These are phyloP conservation scores for Rhododendron kiyosumense DNA, from an alignment of 148 eudicot genomes.

Conservation along the genomic window DNA sequence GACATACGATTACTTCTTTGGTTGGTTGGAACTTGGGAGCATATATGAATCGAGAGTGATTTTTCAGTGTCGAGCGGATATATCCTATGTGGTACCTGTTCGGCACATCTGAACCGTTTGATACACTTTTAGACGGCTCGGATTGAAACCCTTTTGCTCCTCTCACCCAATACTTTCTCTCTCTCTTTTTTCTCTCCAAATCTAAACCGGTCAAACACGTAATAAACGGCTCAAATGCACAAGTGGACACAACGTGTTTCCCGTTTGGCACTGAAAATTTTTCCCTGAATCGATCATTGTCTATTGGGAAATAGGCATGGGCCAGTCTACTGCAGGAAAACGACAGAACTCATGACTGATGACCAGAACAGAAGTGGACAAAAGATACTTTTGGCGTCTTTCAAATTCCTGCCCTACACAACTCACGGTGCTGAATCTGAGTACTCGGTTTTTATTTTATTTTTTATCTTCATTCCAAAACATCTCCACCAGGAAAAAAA, in stretches of 20 bases:
- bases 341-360: not conserved
- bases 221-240: no score
- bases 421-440: not conserved
- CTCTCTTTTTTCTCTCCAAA: no score
- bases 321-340: not conserved
- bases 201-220: no score
- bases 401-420: not conserved
- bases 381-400: not conserved
- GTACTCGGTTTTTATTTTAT: not conserved
- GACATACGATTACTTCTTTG: not conserved
- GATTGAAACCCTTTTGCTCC: no score
- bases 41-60: not conserved
- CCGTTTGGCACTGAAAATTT: no score
- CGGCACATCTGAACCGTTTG: rapidly evolving
- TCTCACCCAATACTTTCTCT: no score
- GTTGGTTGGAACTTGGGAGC: not conserved
- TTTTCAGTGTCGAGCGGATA: no score
- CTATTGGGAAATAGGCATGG: not conserved
- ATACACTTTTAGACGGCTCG: no score
- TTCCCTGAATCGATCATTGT: not conserved
- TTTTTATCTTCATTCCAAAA: no score
- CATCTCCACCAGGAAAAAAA: no score
- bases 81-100: no score
- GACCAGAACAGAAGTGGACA: not conserved
- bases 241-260: no score